A percentile compares a stretch with the other conserved stretches of the same genome.
These are phyloP conservation scores for Jaltomata sinuosa DNA, from an alignment of 257 asterid species.

Conservation along the genomic window DNA sequence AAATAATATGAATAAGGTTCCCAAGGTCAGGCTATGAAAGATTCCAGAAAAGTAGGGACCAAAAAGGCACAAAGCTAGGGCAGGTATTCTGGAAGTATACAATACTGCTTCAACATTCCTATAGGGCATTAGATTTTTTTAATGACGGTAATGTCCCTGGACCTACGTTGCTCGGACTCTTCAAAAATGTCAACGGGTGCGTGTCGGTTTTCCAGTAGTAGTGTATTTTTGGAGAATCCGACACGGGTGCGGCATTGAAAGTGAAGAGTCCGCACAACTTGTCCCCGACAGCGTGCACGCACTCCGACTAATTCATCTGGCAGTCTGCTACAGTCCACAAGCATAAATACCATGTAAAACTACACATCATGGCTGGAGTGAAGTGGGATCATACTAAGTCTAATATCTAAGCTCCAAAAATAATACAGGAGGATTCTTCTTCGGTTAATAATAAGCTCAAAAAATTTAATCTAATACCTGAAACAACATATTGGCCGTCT, in stretches of 20 bases:
- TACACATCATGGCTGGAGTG: not conserved
- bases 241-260: no score
- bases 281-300: not conserved
- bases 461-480: constrained; percentile 37
- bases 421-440: not conserved
- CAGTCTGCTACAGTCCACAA: not conserved
- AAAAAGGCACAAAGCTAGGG: not conserved
- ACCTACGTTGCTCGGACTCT: no score
- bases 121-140: not conserved
- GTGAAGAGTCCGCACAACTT: no score
- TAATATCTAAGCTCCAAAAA: not conserved
- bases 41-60: not conserved
- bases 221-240: no score
- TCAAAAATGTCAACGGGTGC: no score
- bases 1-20: not conserved
- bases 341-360: not conserved
- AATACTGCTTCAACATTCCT: not conserved
- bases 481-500: constrained; percentile 85
- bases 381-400: not conserved
- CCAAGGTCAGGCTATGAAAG: not conserved
- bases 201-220: no score
- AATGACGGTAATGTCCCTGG: not conserved
- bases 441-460: not conserved
- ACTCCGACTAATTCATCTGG: not conserved
- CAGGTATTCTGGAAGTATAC: not conserved